Base-by-base conservation (phyloP, 2,329 filamentous ascomycete species). In the Fonsecaea erecta region DNA sequence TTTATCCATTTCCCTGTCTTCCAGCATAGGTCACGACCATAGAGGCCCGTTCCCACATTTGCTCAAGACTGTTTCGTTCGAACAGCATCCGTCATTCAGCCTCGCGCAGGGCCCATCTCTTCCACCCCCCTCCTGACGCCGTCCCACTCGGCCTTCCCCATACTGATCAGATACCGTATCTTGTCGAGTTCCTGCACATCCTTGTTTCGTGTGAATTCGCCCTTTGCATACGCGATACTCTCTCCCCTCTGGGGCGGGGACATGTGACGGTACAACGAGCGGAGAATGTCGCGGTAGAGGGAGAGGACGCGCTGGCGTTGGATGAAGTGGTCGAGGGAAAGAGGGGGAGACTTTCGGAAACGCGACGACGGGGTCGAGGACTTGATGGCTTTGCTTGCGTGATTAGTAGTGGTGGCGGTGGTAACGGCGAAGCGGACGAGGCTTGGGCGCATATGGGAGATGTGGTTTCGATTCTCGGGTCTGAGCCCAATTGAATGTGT, bases 71-170 rank as follows among this genome's bases (percentile, higher is more conserved):
- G n/a, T n/a, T n/a, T n/a, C n/a, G n/a, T n/a, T n/a, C n/a, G n/a
- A n/a, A n/a, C n/a, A n/a, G n/a, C n/a, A n/a, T n/a, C n/a, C n/a
- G n/a, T n/a, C n/a, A n/a, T 30, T 28, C 43, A n/a, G 9, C 43
- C 11, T 37, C 51, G 32, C 21, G 21, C 43, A 18, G 57, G 46
- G 48, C 75, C 74, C 68, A 80, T 75, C 69, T 81, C 79, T 60
- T 81, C 79, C 30, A 82, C 78, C 72, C 81, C 81, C 43, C 80
- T 75, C 60, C 73, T 77, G 78, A 82, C 80, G 3, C 74, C 78
- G 61, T 82, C 77, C 55, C 81, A 81, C 65, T 82, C 80, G 1
- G 79, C 70, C 66, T 81, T 81, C 2, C 80, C 80, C 16, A 79
- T 81, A 75, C 78, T 81, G 62, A 80, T 70, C 28, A 82, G 68